A percentile compares a stretch with the other conserved stretches of the same genome.
Conservation (phyloP, 148 eudicot species). For the Salicornia ramosissima region DNA sequence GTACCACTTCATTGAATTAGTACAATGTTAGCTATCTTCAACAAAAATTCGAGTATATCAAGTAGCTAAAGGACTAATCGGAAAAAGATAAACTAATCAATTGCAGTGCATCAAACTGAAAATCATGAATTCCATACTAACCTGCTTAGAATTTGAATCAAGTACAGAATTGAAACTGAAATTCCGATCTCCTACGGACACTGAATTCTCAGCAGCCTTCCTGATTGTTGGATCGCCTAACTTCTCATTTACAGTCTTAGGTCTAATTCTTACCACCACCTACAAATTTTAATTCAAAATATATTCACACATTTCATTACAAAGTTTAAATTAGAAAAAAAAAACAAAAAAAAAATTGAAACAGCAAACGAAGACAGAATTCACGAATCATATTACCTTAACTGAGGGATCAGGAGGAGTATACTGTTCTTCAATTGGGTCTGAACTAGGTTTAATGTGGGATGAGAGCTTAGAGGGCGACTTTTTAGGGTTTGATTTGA, state of each 20-base stretch:
- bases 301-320: too few species aligned
- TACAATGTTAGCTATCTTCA: not conserved
- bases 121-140: constrained; percentile 22
- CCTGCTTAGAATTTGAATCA: constrained; percentile 73
- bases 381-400: constrained; percentile 40
- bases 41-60: not conserved
- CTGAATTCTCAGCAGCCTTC: constrained; percentile 51
- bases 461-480: constrained; percentile 11
- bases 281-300: too few species aligned
- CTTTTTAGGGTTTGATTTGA: constrained; percentile 17
- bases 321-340: not conserved
- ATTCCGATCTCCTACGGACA: constrained; percentile 50
- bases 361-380: not conserved
- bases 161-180: constrained; percentile 70
- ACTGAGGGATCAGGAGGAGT: constrained; percentile 50
- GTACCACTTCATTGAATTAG: not conserved
- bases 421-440: constrained; percentile 11
- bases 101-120: not conserved
- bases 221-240: constrained; percentile 46
- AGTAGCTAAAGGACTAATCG: too few species aligned
- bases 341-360: not conserved
- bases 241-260: constrained; percentile 47
- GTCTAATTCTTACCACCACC: constrained; percentile 73
- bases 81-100: too few species aligned
- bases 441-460: constrained; percentile 25